phyloP scores from a whole-genome alignment of 208 protist genomes.

The Wallacemonas rigidus region DNA sequence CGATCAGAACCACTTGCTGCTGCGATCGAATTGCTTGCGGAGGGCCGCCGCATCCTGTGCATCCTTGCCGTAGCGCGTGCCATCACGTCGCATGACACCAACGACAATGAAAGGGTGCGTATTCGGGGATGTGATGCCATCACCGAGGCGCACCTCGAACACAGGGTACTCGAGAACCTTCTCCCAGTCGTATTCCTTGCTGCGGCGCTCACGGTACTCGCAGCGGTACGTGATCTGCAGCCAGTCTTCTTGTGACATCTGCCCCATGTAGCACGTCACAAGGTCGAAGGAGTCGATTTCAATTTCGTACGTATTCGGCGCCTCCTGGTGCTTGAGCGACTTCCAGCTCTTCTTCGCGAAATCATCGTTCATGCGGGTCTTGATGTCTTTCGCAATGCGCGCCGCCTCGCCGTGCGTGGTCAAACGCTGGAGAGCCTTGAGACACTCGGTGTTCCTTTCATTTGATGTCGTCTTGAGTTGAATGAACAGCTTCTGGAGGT shows the following conservation, averaged over 20 bases:
- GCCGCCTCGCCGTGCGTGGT: constrained; percentile 88
- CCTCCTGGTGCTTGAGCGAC: constrained; percentile 65
- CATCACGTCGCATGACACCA: constrained; percentile 83
- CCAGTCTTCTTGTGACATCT: constrained; percentile 91
- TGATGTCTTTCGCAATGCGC: constrained; percentile 85
- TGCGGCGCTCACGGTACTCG: constrained; percentile 73
- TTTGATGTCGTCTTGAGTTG: constrained; percentile 72
- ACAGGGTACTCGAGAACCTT: constrained; percentile 85
- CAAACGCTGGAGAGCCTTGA: constrained; percentile 76
- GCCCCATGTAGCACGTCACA: constrained; percentile 89
- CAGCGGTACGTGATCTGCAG: constrained; percentile 88
- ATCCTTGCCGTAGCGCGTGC: constrained; percentile 90
- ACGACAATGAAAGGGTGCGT: constrained; percentile 88
- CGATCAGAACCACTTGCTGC: constrained; percentile 75
- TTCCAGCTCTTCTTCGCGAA: constrained; percentile 91
- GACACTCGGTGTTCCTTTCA: constrained; percentile 55
- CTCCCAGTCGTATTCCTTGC: constrained; percentile 65
- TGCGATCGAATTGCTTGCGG: constrained; percentile 89
- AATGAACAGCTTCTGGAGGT: constrained; percentile 76
- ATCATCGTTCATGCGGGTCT: constrained; percentile 74
- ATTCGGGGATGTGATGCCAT: constrained; percentile 73
- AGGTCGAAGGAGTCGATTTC: constrained; percentile 85
- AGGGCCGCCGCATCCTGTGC: constrained; percentile 85
- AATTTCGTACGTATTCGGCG: constrained; percentile 77
- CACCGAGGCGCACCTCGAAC: constrained; percentile 85